Evolutionary conservation across 2,329 filamentous ascomycete genomes (phyloP).

Genomic region (Pseudogymnoascus sp.): DNA sequence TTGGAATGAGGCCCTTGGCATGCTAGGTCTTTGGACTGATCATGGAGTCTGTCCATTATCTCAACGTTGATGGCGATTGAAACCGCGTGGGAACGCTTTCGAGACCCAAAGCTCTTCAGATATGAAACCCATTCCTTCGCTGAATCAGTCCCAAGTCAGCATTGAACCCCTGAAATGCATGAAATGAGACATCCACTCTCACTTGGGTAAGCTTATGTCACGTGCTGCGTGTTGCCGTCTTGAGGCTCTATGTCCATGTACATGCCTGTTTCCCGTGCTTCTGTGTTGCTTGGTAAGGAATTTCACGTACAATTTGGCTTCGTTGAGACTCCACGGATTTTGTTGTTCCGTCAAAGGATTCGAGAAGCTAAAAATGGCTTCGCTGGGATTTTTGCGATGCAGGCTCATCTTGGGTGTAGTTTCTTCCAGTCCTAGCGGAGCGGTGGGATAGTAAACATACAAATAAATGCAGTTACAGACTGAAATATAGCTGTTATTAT

Average conservation of each 20-base stretch:
- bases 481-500: background rate
- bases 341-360: background rate
- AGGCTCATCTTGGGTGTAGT: background rate
- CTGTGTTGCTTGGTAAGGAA: background rate
- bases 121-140: background rate
- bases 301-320: background rate
- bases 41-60: background rate
- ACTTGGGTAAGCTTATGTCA: constrained; percentile 4
- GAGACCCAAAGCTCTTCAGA: background rate
- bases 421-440: background rate
- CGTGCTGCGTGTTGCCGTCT: background rate
- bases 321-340: background rate
- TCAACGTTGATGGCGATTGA: background rate
- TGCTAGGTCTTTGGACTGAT: too few relatives aligned
- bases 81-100: background rate
- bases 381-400: background rate
- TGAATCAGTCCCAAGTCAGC: background rate
- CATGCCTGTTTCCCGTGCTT: background rate
- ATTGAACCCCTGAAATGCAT: constrained; percentile 7
- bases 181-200: constrained; percentile 7
- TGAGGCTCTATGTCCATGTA: background rate
- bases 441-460: background rate
- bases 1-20: background rate
- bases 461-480: background rate
- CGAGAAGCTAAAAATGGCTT: background rate